A percentile compares a stretch with the other conserved stretches of the same genome.
phyloP scores from a whole-genome alignment of 768 basidiomycete genomes.

The Suillus occidentalis region DNA sequence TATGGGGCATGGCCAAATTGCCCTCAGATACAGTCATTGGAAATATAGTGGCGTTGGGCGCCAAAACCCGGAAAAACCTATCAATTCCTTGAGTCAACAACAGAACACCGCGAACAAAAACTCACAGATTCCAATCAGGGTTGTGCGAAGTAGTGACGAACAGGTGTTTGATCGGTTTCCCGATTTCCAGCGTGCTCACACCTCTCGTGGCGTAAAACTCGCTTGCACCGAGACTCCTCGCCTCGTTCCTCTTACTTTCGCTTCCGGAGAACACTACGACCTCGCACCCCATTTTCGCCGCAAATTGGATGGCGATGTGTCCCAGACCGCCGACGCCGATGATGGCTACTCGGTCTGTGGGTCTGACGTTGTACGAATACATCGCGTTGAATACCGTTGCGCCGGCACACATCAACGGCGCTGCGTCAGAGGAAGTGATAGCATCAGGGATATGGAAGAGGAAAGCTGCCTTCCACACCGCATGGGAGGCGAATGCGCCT shows the following conservation, averaged over 20 bases:
- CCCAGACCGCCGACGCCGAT: constrained; percentile 39
- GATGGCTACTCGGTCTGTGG: constrained; percentile 35
- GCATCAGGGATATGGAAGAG: constrained; percentile 35
- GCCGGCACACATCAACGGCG: constrained; percentile 40
- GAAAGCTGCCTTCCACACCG: constrained; percentile 34
- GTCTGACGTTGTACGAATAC: constrained; percentile 23
- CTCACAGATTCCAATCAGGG: constrained; percentile 34
- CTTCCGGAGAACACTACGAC: constrained; percentile 37
- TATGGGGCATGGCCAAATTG: constrained; percentile 24
- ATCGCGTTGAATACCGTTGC: constrained; percentile 33
- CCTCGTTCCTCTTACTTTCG: constrained; percentile 34
- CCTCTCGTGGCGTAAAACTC: constrained; percentile 37
- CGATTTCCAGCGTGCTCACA: constrained; percentile 24
- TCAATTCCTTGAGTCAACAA: background rate
- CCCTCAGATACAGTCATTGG: constrained; percentile 26
- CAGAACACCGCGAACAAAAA: background rate
- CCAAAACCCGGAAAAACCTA: constrained; percentile 29
- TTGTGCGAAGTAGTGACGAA: constrained; percentile 31
- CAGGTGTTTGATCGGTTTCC: constrained; percentile 29
- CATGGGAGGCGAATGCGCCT: constrained; percentile 37
- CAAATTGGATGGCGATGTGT: constrained; percentile 40
- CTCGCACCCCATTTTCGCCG: constrained; percentile 39
- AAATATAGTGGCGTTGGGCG: constrained; percentile 23
- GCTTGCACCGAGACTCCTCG: constrained; percentile 32
- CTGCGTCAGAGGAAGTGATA: constrained; percentile 30